Evolutionary conservation across 106 monocot species (phyloP).

Genomic region (Alisma plantagoaquatica): DNA sequence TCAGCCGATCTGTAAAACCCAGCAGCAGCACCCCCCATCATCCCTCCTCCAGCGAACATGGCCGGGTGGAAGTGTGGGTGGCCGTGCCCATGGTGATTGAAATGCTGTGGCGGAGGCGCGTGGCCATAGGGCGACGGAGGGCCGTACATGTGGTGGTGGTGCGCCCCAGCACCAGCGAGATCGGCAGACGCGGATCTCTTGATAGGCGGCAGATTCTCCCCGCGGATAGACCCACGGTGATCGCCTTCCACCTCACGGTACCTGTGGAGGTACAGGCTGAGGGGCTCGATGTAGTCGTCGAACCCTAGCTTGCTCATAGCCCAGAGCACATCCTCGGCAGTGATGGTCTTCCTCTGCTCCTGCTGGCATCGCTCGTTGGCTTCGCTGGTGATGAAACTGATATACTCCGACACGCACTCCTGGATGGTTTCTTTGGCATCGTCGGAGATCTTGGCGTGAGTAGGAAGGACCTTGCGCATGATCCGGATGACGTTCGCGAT

Average conservation of each 20-base stretch:
- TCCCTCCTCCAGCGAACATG: background rate
- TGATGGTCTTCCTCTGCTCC: conserved; percentile 48
- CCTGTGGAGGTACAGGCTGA: conserved; percentile 28
- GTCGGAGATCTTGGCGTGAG: conserved; percentile 43
- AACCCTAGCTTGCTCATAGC: conserved; percentile 43
- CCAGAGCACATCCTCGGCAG: conserved; percentile 43
- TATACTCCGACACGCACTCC: conserved; percentile 46
- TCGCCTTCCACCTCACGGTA: conserved; percentile 41
- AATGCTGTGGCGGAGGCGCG: too few species aligned
- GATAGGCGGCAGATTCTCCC: conserved; percentile 18
- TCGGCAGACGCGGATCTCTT: conserved; percentile 17
- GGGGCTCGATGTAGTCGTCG: conserved; percentile 39
- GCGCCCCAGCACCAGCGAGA: background rate
- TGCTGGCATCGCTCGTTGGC: conserved; percentile 39
- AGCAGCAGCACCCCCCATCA: background rate
- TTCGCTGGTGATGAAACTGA: conserved; percentile 47
- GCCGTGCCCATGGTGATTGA: too few species aligned
- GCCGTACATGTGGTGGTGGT: background rate
- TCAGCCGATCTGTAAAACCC: conserved; percentile 7
- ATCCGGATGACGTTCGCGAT: conserved; percentile 39
- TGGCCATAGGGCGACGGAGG: too few species aligned
- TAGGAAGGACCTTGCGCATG: conserved; percentile 37
- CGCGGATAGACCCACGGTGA: conserved; percentile 27
- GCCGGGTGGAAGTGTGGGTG: conserved; percentile 4
- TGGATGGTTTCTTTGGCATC: conserved; percentile 45